Conservation (phyloP, 345 rosid genomes). For the Hypericum perforatum region DNA sequence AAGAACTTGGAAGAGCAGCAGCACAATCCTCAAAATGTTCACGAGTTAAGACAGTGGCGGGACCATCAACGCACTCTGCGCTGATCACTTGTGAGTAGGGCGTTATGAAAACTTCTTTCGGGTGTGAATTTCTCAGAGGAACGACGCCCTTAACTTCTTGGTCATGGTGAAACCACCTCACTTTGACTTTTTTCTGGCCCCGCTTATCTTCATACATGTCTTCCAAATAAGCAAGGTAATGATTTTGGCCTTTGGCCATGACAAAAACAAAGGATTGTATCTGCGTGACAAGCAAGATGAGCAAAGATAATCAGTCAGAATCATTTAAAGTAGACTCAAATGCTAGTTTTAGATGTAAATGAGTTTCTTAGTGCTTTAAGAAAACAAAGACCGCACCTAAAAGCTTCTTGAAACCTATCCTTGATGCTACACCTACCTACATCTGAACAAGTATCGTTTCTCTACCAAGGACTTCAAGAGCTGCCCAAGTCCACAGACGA, state of each 20-base stretch:
- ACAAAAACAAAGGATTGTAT: constrained; percentile 89
- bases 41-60: constrained; percentile 66
- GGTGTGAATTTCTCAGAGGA: constrained; percentile 63
- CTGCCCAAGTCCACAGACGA: too few relatives aligned
- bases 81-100: constrained; percentile 88
- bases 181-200: constrained; percentile 87
- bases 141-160: constrained; percentile 77
- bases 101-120: constrained; percentile 92
- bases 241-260: constrained; percentile 77
- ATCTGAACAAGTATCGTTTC: too few relatives aligned
- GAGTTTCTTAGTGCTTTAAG: too few relatives aligned
- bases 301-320: constrained; percentile 8
- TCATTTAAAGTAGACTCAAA: constrained; percentile 4
- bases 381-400: too few relatives aligned
- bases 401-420: too few relatives aligned
- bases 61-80: constrained; percentile 94
- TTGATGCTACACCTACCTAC: too few relatives aligned
- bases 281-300: constrained; percentile 28
- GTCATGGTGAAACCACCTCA: constrained; percentile 90
- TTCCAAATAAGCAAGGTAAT: constrained; percentile 82
- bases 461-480: too few relatives aligned
- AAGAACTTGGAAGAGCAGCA: constrained; percentile 50
- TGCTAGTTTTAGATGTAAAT: too few relatives aligned
- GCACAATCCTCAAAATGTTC: constrained; percentile 68
- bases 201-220: constrained; percentile 97